Evolutionary conservation across 2,329 filamentous ascomycete genomes (phyloP).

Genomic region (Sclerotinia minor): DNA sequence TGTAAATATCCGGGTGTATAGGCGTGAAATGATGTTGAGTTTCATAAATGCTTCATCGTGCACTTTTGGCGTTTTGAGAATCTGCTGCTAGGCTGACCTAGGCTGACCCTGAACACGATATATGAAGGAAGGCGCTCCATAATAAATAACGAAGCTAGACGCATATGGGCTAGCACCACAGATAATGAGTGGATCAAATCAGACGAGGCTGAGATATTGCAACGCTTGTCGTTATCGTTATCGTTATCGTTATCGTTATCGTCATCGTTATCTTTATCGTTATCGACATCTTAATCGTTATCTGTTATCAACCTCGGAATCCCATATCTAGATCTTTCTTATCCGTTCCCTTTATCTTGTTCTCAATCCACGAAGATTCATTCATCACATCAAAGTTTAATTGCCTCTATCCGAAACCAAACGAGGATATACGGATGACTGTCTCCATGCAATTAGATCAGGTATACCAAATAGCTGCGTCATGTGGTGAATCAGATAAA

Average conservation of each 20-base stretch:
- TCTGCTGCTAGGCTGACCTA: neutral
- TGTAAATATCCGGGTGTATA: neutral
- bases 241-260: neutral
- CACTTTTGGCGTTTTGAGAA: neutral
- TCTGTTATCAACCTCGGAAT: neutral
- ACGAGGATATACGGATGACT: neutral
- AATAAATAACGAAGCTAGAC: conserved; percentile 1
- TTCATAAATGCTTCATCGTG: conserved; percentile 19
- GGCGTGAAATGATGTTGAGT: neutral
- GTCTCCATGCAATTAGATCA: neutral
- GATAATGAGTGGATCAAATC: neutral
- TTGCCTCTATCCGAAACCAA: neutral
- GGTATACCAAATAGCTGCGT: neutral
- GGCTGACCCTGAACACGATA: too few relatives aligned
- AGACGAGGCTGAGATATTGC: conserved; percentile 3
- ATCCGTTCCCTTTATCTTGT: neutral
- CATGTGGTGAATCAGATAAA: neutral
- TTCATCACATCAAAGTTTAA: too few relatives aligned
- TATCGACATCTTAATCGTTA: neutral
- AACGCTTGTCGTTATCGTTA: neutral
- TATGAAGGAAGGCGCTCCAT: neutral
- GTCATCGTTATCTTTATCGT: neutral
- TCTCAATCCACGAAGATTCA: neutral
- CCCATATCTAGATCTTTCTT: too few relatives aligned
- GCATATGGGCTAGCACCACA: neutral